These are phyloP conservation scores for Trichoderma parareesei DNA, from an alignment of 495 filamentous ascomycete species.

Conservation along the genomic window DNA sequence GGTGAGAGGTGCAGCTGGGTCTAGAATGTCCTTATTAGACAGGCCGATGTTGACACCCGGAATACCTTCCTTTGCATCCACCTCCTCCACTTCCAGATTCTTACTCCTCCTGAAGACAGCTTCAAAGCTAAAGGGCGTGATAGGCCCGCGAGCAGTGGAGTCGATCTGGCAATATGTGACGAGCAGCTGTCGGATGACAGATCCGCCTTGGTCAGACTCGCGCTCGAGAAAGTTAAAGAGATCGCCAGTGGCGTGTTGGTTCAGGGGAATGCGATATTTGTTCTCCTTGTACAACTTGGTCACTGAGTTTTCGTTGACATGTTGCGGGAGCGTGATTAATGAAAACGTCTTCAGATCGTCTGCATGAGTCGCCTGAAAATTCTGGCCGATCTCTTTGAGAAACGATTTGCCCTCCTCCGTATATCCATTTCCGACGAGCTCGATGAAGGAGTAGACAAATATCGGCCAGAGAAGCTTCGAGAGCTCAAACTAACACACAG, in stretches of 20 bases:
- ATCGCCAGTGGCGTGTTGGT: conserved; percentile 65
- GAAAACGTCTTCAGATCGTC: conserved; percentile 66
- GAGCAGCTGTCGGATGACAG: conserved; percentile 64
- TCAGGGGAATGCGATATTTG: conserved; percentile 82
- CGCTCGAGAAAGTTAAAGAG: conserved; percentile 83
- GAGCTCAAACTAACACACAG: conserved; percentile 62
- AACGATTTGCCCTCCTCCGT: conserved; percentile 62
- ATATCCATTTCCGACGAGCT: conserved; percentile 68
- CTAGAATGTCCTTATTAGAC: conserved; percentile 59
- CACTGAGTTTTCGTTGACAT: conserved; percentile 61
- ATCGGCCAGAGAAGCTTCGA: conserved; percentile 80
- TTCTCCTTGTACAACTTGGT: conserved; percentile 72
- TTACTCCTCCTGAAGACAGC: conserved; percentile 58
- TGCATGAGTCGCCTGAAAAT: conserved; percentile 65
- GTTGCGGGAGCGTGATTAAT: conserved; percentile 63
- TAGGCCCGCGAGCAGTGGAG: conserved; percentile 63
- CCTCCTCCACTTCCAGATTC: conserved; percentile 50
- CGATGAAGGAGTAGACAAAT: conserved; percentile 86
- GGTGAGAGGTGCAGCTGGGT: conserved; percentile 49
- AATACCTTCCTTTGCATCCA: conserved; percentile 86
- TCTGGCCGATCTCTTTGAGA: conserved; percentile 53
- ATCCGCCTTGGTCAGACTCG: conserved; percentile 70
- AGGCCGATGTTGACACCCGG: conserved; percentile 84
- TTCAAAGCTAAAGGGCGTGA: conserved; percentile 73
- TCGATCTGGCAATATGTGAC: conserved; percentile 66